A percentile compares a stretch with the other conserved stretches of the same genome.
Evolutionary conservation across 2,329 filamentous ascomycete genomes (phyloP).

Genomic region (Lachnellula arida): DNA sequence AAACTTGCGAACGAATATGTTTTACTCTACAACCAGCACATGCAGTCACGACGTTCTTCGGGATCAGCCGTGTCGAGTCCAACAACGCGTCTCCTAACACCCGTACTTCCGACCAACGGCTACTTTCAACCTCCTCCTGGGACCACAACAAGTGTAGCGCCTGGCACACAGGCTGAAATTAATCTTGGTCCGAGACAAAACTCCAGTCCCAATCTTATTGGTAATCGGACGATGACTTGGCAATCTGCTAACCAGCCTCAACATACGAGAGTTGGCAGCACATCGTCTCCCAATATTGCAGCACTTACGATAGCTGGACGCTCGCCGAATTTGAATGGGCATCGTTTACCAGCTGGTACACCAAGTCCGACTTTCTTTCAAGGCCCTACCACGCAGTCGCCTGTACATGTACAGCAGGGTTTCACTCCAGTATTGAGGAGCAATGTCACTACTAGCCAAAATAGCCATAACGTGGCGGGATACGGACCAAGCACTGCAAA

Average conservation of each 20-base stretch:
- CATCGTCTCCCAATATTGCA: slow-evolving; percentile 12
- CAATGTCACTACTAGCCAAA: not conserved
- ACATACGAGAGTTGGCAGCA: not conserved
- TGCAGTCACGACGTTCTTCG: slow-evolving; percentile 8
- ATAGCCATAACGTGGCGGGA: not conserved
- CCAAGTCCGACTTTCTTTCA: slow-evolving; percentile 23
- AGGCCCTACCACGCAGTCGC: slow-evolving; percentile 24
- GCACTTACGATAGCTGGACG: slow-evolving; percentile 4
- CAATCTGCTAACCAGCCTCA: slow-evolving; percentile 5
- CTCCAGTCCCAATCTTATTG: slow-evolving; percentile 7
- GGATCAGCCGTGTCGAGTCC: slow-evolving; percentile 3
- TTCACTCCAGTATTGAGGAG: slow-evolving; percentile 4
- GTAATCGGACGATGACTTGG: not conserved
- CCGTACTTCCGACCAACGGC: slow-evolving; percentile 10
- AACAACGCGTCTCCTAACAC: slow-evolving; percentile 7
- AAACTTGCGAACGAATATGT: slow-evolving; percentile 20
- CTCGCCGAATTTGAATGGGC: slow-evolving; percentile 9
- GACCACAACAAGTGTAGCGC: not conserved
- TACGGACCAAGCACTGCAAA: not conserved
- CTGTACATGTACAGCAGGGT: slow-evolving; percentile 19
- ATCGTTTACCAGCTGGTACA: slow-evolving; percentile 9
- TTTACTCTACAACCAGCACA: slow-evolving; percentile 10
- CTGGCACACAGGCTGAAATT: slow-evolving; percentile 1
- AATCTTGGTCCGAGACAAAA: slow-evolving; percentile 7
- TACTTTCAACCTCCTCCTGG: not conserved